Base-by-base conservation (phyloP, 2,329 filamentous ascomycete genomes). In the Cladosporium velox region DNA sequence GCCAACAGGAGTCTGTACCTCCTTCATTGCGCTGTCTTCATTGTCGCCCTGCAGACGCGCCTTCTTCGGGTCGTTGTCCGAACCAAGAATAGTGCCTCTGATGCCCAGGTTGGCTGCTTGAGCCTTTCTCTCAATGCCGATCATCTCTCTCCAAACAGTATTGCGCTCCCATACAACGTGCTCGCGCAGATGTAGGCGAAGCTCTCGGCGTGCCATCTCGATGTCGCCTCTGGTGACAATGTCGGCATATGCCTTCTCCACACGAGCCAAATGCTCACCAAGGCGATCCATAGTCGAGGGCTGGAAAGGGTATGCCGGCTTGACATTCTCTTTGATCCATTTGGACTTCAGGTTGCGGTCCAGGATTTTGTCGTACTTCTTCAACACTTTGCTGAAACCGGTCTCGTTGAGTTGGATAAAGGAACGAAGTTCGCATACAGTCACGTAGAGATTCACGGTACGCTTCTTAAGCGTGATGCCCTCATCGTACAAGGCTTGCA, bases 151-250 rank as follows among this genome's bases (percentile, higher is more conserved):
- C 95, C 95, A 99, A 21, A 99, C 95, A 0, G 95, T 99, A 76
- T 99, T 99, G 66, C 95, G 87, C 78, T 99, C 96, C 96, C 95
- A 99, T 0, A 98, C 94, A 24, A 99, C 93, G 77, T 99, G 95
- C 79, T 99, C 96, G 66, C 95, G 86, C 30, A 99, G 85, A 75
- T 99, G 93, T 34, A 97, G 87, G 64, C 95, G 87, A 66, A 99
- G 83, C 75, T 98, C 95, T 71, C 91, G 90, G 73, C 89, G 91
- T 4, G 95, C 93, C 14, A 90, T 81, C 6, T 86, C 83, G 3
- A 90, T 79, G 74, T 99, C 92, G 34, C 93, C 93, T 51, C 90
- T 87, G 0, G 93, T 96, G 64, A 96, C 90, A 21, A 97, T 83
- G 30, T 90, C 86, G 1, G 93, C 88, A 75, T 97, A 99, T 1